phyloP scores from a whole-genome alignment of 2,329 filamentous ascomycete genomes.

The Hymenoscyphus repandus region DNA sequence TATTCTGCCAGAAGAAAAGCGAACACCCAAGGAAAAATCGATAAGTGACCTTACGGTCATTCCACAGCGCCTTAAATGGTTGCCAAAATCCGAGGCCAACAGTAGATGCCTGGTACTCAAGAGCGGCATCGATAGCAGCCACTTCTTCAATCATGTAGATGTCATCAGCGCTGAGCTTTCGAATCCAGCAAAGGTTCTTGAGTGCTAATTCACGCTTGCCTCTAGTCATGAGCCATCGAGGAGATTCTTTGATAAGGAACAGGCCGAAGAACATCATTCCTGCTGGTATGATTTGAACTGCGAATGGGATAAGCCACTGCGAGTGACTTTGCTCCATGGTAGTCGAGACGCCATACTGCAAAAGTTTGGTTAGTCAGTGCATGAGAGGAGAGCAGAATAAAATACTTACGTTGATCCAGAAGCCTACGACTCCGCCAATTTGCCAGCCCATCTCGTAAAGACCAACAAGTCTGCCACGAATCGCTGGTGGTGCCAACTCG shows the following conservation, averaged over 20 bases:
- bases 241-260: conserved; percentile 60
- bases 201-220: conserved; percentile 54
- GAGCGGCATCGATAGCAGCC: conserved; percentile 60
- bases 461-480: conserved; percentile 59
- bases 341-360: conserved; percentile 44
- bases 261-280: conserved; percentile 55
- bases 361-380: conserved; percentile 35
- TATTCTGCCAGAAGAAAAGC: conserved; percentile 25
- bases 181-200: conserved; percentile 57
- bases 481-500: conserved; percentile 54
- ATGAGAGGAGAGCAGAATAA: conserved; percentile 31
- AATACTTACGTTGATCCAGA: conserved; percentile 50
- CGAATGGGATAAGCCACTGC: conserved; percentile 61
- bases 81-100: conserved; percentile 71
- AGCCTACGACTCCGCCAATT: conserved; percentile 55
- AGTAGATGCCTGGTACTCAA: conserved; percentile 56
- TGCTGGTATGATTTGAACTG: conserved; percentile 59
- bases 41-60: conserved; percentile 56
- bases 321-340: conserved; percentile 40
- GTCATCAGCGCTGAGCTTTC: conserved; percentile 49
- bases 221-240: conserved; percentile 63
- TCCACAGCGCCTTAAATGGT: conserved; percentile 53
- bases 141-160: conserved; percentile 56
- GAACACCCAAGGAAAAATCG: conserved; percentile 63
- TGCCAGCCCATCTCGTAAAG: conserved; percentile 62